Evolutionary conservation across 2,329 filamentous ascomycete species (phyloP).

Genomic region (Arthrobotrys sinensis): DNA sequence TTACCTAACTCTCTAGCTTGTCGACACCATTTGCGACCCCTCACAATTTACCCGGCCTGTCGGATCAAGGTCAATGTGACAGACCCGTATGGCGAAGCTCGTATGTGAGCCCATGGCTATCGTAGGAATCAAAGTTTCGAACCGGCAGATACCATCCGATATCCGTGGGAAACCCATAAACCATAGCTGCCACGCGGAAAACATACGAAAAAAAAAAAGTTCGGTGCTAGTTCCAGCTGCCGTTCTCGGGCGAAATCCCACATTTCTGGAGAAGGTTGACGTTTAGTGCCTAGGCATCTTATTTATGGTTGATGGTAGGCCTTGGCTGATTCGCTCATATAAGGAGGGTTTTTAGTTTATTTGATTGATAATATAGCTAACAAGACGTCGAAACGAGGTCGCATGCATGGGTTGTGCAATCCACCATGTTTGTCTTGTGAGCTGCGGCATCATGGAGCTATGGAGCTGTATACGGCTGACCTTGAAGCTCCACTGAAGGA

Average conservation of each 20-base stretch:
- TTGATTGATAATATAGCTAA: slow-evolving; percentile 41
- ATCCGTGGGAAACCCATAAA: slow-evolving; percentile 27
- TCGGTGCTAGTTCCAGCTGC: slow-evolving; percentile 23
- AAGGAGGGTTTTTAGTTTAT: slow-evolving; percentile 25
- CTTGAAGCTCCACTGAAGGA: slow-evolving; percentile 30
- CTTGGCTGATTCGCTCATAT: slow-evolving; percentile 38
- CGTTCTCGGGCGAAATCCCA: slow-evolving; percentile 38
- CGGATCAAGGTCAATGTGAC: slow-evolving; percentile 34
- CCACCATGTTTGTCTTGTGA: slow-evolving; percentile 34
- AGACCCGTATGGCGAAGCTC: slow-evolving; percentile 1
- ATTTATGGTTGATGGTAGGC: slow-evolving; percentile 26
- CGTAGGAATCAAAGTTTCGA: slow-evolving; percentile 35
- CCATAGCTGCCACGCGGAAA: slow-evolving; percentile 10
- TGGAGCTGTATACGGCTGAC: slow-evolving; percentile 21
- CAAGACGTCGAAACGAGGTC: slow-evolving; percentile 21
- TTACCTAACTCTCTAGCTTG: background rate
- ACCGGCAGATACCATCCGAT: slow-evolving; percentile 39
- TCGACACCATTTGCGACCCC: slow-evolving; percentile 27
- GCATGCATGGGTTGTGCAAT: slow-evolving; percentile 35
- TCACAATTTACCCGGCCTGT: slow-evolving; percentile 56
- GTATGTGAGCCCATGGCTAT: background rate
- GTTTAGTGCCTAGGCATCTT: slow-evolving; percentile 52
- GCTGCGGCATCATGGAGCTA: slow-evolving; percentile 18
- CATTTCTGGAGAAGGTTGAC: slow-evolving; percentile 20
- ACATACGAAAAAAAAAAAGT: slow-evolving; percentile 14